These are phyloP conservation scores for Daldinia sp. DNA, from an alignment of 2,329 filamentous ascomycete genomes.

Conservation along the genomic window DNA sequence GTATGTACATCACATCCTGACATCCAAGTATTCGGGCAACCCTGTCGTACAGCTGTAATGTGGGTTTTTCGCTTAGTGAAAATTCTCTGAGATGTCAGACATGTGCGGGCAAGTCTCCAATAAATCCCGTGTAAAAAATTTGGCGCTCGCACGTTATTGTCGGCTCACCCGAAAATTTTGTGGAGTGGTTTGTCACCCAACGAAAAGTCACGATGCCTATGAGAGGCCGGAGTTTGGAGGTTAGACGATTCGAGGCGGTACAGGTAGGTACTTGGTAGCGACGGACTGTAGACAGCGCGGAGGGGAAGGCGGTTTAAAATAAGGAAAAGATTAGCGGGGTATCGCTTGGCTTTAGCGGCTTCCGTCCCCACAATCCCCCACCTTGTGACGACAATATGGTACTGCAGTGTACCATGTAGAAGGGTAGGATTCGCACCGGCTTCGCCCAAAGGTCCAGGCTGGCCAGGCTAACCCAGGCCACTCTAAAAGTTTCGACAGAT, in stretches of 20 bases:
- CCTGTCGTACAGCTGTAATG: conserved; percentile 41
- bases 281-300: conserved; percentile 22
- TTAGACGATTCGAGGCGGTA: conserved; percentile 13
- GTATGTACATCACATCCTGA: conserved; percentile 31
- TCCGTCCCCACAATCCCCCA: conserved; percentile 32
- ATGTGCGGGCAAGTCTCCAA: conserved; percentile 16
- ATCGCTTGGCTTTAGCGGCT: conserved; percentile 17
- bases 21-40: conserved; percentile 29
- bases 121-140: conserved; percentile 30
- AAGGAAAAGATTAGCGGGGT: conserved; percentile 39
- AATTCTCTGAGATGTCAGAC: conserved; percentile 11
- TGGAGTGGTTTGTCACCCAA: conserved; percentile 38
- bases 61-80: conserved; percentile 30
- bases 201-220: conserved; percentile 40
- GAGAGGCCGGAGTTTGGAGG: conserved; percentile 27
- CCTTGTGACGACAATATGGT: conserved; percentile 40
- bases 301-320: conserved; percentile 26
- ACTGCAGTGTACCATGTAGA: conserved; percentile 39
- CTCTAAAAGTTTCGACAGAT: conserved; percentile 23
- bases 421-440: conserved; percentile 38
- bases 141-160: conserved; percentile 17
- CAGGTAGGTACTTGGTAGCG: conserved; percentile 19
- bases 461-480: conserved; percentile 32
- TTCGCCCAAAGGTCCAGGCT: conserved; percentile 32
- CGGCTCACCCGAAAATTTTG: conserved; percentile 29